Base-by-base conservation (phyloP, 345 rosid genomes). In the Corchorus olitorius region DNA sequence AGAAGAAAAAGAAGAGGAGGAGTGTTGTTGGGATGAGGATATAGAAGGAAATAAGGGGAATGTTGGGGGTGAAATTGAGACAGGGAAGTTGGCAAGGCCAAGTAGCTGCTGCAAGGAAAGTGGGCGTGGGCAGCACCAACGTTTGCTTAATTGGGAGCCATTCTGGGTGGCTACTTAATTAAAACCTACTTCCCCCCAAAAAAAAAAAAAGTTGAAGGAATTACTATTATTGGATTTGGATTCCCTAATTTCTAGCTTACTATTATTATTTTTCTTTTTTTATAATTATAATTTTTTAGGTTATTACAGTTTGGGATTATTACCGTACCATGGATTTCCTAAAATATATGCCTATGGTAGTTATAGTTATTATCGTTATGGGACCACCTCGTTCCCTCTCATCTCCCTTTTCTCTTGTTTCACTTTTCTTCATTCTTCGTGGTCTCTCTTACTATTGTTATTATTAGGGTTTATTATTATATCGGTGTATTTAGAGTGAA, bases 31-130 rank as follows among this genome's bases (percentile, higher is more conserved):
- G 3, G 81, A 15, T 0, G 82, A 80, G 82, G 81, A 72, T 45
- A 67, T 54, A 48, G 63, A 65, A 54, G 85, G 66, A 22, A 55
- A 69, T 49, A 70, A 34, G 55, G 83, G 77, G 64, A 72, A 58
- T 15, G 27, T 76, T 48, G 75, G 77, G 84, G 90, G 65, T 20
- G 73, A 83, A 81, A 77, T 22, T 70, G 90, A 88, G 70, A 83
- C 76, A 66, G 76, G 73, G 43, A 81, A 83, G 34, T 70, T 78
- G 45, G 73, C 52, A 16, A 82, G 79, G 69, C 80, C 77, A 48
- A 80, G 83, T 53, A 87, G 91, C 62, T 89, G 95, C 88, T 89
- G 95, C 88, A 86, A 77, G 60, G 91, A 87, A 75, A 82, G 84
- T 52, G 86, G 81, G 35, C n/a, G 62, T 19, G 89, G 79, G 81